A percentile compares a stretch with the other conserved stretches of the same genome.
phyloP scores from a whole-genome alignment of 148 eudicot genomes.

The Chenopodium quinoa region DNA sequence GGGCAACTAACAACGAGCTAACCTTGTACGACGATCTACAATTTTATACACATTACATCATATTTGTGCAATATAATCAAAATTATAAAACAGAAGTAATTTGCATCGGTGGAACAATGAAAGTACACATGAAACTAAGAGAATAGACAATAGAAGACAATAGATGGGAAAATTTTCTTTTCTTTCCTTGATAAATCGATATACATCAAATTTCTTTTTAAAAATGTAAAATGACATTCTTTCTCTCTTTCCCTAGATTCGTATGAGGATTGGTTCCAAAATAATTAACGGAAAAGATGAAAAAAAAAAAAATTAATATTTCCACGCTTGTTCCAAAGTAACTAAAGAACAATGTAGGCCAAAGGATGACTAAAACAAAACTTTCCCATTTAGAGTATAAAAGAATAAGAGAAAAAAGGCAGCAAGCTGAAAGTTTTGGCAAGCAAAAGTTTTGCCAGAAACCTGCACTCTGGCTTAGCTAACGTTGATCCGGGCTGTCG shows the following conservation, averaged over 20 bases:
- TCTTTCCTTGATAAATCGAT: conserved; percentile 4
- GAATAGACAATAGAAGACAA: not conserved
- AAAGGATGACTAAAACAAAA: conserved; percentile 13
- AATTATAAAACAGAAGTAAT: not conserved
- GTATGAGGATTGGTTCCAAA: not conserved
- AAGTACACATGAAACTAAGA: not conserved
- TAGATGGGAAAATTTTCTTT: not conserved
- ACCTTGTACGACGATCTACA: too few relatives aligned
- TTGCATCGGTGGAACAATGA: not conserved
- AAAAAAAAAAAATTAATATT: conserved; percentile 2
- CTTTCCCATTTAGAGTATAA: conserved; percentile 11
- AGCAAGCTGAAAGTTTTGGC: conserved; percentile 4
- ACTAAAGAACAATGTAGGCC: conserved; percentile 19
- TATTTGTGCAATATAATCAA: too few relatives aligned
- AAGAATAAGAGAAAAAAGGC: not conserved
- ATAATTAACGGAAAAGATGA: not conserved
- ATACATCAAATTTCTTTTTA: not conserved
- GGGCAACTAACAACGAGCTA: too few relatives aligned
- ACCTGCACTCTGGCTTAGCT: conserved; percentile 26
- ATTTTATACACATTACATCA: too few relatives aligned
- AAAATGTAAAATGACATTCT: conserved; percentile 2
- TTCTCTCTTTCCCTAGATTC: conserved; percentile 11
- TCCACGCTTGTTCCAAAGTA: conserved; percentile 17
- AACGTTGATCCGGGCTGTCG: conserved; percentile 40
- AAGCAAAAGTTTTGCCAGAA: conserved; percentile 16